Conservation (phyloP, 371 early-diverging fungal genomes). For the Rhizopus microsporus region DNA sequence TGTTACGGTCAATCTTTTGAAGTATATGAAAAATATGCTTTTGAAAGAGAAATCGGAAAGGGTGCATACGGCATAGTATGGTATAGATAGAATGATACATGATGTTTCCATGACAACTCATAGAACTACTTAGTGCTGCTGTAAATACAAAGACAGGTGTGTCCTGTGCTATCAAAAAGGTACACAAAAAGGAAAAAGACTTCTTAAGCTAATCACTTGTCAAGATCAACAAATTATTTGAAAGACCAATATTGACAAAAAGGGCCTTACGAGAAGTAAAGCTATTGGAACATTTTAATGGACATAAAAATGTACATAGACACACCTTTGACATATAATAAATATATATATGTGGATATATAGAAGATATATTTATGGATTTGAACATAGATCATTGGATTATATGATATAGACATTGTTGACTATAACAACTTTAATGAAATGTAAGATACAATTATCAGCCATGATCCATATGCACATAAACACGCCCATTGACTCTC, state of each 20-base stretch:
- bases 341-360: background rate
- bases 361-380: background rate
- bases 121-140: background rate
- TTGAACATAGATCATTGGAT: conserved; percentile 67
- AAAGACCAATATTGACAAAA: conserved; percentile 79
- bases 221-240: conserved; percentile 47
- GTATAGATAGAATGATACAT: background rate
- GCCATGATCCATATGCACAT: background rate
- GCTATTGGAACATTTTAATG: conserved; percentile 80
- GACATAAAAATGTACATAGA: conserved; percentile 77
- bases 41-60: conserved; percentile 11
- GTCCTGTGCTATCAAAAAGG: conserved; percentile 23
- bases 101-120: too few relatives aligned
- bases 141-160: conserved; percentile 13
- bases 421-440: conserved; percentile 71
- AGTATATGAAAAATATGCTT: conserved; percentile 7
- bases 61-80: conserved; percentile 16
- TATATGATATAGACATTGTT: conserved; percentile 55
- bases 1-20: conserved; percentile 7
- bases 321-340: conserved; percentile 1
- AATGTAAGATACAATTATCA: conserved; percentile 51
- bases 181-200: background rate
- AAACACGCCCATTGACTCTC: background rate
- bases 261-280: conserved; percentile 83
- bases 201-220: background rate